A percentile compares a stretch with the other conserved stretches of the same genome.
phyloP scores from a whole-genome alignment of 805 yeast genomes.

The Schizosaccharomyces cryophilus region DNA sequence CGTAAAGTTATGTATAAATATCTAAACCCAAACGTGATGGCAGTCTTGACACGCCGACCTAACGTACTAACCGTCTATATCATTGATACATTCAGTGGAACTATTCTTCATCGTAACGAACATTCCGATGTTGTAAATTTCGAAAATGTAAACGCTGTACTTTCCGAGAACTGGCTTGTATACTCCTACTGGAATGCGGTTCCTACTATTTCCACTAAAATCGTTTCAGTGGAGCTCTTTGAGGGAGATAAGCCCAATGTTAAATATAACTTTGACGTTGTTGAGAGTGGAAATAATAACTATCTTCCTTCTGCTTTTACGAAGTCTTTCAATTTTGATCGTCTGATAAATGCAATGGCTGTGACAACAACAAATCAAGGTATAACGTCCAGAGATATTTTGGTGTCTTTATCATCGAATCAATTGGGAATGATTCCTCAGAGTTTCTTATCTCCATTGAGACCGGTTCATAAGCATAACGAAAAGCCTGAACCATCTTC shows the following conservation, averaged over 20 bases:
- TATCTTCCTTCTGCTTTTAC: neutral
- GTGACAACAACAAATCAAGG: conserved; percentile 39
- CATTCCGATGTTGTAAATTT: conserved; percentile 21
- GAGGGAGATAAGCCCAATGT: conserved; percentile 35
- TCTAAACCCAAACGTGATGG: conserved; percentile 41
- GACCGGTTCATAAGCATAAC: conserved; percentile 24
- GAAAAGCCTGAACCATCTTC: conserved; percentile 20
- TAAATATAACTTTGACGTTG: conserved; percentile 11
- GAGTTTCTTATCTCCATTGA: conserved; percentile 36
- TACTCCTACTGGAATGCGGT: conserved; percentile 32
- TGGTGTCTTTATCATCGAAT: conserved; percentile 33
- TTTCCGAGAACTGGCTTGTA: conserved; percentile 68
- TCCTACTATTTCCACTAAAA: conserved; percentile 28
- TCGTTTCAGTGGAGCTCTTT: conserved; percentile 56
- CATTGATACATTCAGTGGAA: conserved; percentile 49
- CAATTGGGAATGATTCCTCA: conserved; percentile 19
- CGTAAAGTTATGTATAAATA: conserved; percentile 64
- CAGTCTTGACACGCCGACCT: conserved; percentile 22
- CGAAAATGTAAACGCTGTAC: conserved; percentile 24
- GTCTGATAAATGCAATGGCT: conserved; percentile 26
- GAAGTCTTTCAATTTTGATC: conserved; percentile 34
- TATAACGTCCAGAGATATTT: conserved; percentile 39
- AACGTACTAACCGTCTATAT: conserved; percentile 20
- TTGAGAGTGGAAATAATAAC: too few relatives aligned
- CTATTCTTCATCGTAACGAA: conserved; percentile 22